Conservation (phyloP, 176 grass and related monocot genomes). For the Oropetium thomaeum region DNA sequence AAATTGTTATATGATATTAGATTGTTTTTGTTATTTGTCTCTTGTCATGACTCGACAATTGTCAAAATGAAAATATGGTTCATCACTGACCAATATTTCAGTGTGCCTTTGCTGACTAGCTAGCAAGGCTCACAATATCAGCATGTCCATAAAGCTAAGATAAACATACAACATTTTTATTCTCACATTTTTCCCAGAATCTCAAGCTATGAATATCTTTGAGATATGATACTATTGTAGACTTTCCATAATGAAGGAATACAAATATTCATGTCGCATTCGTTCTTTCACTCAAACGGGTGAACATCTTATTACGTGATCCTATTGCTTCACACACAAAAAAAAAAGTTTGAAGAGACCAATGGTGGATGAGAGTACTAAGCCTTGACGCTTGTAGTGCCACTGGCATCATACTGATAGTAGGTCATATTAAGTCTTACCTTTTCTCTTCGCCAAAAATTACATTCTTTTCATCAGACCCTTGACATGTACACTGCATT, state of each 20-base stretch:
- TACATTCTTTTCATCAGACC: neutral
- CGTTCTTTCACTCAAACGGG: neutral
- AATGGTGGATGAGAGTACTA: neutral
- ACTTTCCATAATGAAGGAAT: neutral
- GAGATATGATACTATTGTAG: neutral
- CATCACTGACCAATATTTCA: neutral
- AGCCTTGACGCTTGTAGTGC: neutral
- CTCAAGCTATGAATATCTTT: neutral
- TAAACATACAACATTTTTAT: neutral
- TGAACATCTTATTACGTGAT: neutral
- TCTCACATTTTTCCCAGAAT: neutral
- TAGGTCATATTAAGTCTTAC: neutral
- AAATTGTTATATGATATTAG: constrained; percentile 18
- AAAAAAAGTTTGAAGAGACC: neutral
- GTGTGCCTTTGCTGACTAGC: neutral
- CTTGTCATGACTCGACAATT: neutral
- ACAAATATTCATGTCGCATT: neutral
- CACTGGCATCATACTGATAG: neutral
- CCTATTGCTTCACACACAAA: neutral
- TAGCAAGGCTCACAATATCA: neutral
- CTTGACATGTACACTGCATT: constrained; percentile 12
- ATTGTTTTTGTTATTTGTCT: neutral
- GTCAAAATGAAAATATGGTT: neutral
- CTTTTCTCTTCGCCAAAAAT: neutral
- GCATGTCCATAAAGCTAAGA: constrained; percentile 4